Conservation (phyloP, 2,329 filamentous ascomycete genomes). For the Claviceps sp. region DNA sequence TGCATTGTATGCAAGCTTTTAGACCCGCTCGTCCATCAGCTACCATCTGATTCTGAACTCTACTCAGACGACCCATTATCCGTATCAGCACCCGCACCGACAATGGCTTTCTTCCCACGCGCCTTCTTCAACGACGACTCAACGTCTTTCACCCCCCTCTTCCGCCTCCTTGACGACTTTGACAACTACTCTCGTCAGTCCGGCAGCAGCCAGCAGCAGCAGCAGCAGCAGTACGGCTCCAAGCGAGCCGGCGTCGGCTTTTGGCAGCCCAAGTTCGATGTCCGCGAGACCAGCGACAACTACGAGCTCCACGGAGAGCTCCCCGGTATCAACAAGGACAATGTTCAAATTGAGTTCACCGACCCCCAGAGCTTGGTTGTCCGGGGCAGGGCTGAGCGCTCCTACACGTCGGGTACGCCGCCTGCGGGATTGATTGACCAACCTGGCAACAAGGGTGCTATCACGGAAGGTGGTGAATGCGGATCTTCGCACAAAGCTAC, state of each 20-base stretch:
- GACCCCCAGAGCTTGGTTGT: constrained; percentile 56
- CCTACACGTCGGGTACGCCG: constrained; percentile 34
- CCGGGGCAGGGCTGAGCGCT: constrained; percentile 50
- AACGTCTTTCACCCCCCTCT: constrained; percentile 37
- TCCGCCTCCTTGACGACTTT: constrained; percentile 45
- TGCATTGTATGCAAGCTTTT: constrained; percentile 12
- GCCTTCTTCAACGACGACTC: constrained; percentile 36
- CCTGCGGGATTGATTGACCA: constrained; percentile 31
- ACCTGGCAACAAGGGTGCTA: constrained; percentile 15
- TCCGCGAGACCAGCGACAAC: constrained; percentile 47
- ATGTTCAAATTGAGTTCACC: constrained; percentile 62
- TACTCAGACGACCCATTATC: constrained; percentile 12
- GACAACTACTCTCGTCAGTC: constrained; percentile 33
- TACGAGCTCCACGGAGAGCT: constrained; percentile 69
- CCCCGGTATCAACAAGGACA: constrained; percentile 56
- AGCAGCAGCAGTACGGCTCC: not conserved
- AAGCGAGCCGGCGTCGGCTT: constrained; percentile 15
- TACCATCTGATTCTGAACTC: constrained; percentile 12
- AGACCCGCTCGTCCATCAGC: constrained; percentile 12
- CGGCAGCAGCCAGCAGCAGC: constrained; percentile 3
- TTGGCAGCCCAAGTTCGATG: constrained; percentile 61
- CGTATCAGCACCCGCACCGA: constrained; percentile 16
- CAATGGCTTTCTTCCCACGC: constrained; percentile 48
- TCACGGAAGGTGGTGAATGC: constrained; percentile 20
- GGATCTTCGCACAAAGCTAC: constrained; percentile 36